Percentiles rank a stretch among this genome's conserved stretches.
These are phyloP conservation scores for Candida sojae DNA, from an alignment of 1,139 yeast genomes.

Conservation along the genomic window DNA sequence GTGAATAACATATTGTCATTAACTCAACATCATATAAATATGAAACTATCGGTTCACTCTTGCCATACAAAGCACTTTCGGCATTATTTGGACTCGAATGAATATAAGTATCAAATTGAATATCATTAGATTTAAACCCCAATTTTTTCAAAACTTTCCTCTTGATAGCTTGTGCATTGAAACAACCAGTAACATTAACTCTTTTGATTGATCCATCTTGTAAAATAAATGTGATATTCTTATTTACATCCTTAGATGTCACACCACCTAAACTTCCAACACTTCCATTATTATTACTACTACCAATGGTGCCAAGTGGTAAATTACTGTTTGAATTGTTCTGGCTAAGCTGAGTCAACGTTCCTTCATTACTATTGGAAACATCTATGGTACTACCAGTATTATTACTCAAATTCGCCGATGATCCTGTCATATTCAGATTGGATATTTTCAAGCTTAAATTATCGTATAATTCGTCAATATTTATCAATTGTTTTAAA, in stretches of 20 bases:
- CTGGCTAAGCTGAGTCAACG: slow-evolving; percentile 14
- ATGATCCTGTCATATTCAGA: background rate
- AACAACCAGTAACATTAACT: slow-evolving; percentile 78
- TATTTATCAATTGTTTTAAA: slow-evolving; percentile 33
- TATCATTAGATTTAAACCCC: slow-evolving; percentile 45
- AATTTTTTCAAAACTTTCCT: slow-evolving; percentile 65
- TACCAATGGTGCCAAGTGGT: slow-evolving; percentile 2
- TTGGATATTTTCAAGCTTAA: slow-evolving; percentile 9
- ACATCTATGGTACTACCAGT: slow-evolving; percentile 8
- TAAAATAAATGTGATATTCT: slow-evolving; percentile 63
- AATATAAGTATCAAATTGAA: slow-evolving; percentile 45
- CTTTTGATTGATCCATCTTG: slow-evolving; percentile 76
- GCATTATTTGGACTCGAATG: slow-evolving; percentile 21
- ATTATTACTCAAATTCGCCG: slow-evolving; percentile 3
- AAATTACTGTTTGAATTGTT: slow-evolving; percentile 4
- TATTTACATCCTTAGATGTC: slow-evolving; percentile 37
- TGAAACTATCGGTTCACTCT: slow-evolving; percentile 31
- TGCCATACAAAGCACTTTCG: slow-evolving; percentile 10
- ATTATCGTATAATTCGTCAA: slow-evolving; percentile 25
- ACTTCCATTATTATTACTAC: background rate
- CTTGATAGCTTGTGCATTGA: slow-evolving; percentile 78
- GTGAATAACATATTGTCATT: slow-evolving; percentile 78
- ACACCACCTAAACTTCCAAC: slow-evolving; percentile 17
- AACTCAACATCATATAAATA: slow-evolving; percentile 75
- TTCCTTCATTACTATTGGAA: slow-evolving; percentile 16